Conservation (phyloP, 805 yeast species). For the Cyberlindnera bimundalis region DNA sequence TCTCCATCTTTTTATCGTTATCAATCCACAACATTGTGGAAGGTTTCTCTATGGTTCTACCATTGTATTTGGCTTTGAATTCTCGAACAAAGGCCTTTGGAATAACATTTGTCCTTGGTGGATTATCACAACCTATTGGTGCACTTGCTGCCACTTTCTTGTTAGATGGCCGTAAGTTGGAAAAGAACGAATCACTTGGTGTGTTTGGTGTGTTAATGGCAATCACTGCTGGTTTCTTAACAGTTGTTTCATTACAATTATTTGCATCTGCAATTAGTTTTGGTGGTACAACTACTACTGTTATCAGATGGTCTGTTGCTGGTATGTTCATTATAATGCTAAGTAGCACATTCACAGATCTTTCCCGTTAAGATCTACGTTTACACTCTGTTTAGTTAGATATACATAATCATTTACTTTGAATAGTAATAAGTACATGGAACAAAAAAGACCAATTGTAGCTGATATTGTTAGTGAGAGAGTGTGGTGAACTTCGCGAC, state of each 20-base stretch:
- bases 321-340: conserved; percentile 59
- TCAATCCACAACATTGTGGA: conserved; percentile 90
- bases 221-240: conserved; percentile 78
- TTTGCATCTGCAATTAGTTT: conserved; percentile 77
- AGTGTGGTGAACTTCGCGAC: no score
- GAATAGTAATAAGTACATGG: no score
- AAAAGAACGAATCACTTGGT: conserved; percentile 31
- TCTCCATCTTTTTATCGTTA: conserved; percentile 78
- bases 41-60: conserved; percentile 92
- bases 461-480: no score
- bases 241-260: conserved; percentile 83
- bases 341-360: conserved; percentile 36
- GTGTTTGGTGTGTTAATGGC: conserved; percentile 65
- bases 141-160: conserved; percentile 67
- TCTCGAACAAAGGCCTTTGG: conserved; percentile 58
- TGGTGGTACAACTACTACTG: conserved; percentile 65
- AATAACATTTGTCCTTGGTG: conserved; percentile 70
- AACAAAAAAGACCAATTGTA: no score
- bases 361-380: no score
- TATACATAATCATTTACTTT: background rate
- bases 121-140: conserved; percentile 85
- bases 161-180: conserved; percentile 35
- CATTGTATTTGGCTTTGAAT: conserved; percentile 74
- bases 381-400: no score
- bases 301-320: conserved; percentile 53